Percentiles rank a stretch among this genome's conserved stretches.
phyloP scores from a whole-genome alignment of 2,329 filamentous ascomycete genomes.

The Colletotrichum kahawae region DNA sequence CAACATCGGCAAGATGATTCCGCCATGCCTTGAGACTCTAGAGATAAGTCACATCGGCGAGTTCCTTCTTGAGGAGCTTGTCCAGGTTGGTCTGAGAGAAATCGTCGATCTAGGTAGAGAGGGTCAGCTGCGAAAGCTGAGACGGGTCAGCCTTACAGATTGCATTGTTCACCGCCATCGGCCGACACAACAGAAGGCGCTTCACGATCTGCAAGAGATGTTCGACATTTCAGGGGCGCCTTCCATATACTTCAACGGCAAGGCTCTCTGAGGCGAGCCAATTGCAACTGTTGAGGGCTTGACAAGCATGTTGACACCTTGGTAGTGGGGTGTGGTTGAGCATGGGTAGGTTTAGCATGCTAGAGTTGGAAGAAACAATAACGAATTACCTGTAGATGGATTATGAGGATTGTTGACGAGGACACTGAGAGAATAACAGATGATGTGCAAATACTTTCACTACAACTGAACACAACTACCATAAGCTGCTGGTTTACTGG shows the following conservation, averaged over 20 bases:
- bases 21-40: neutral
- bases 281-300: neutral
- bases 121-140: neutral
- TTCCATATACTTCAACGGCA: neutral
- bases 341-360: neutral
- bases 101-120: neutral
- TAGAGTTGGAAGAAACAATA: neutral
- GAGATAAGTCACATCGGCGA: neutral
- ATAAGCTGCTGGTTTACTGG: neutral
- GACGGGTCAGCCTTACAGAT: neutral
- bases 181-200: neutral
- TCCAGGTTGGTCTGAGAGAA: neutral
- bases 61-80: neutral
- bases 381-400: neutral
- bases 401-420: neutral
- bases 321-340: neutral
- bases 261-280: rapidly evolving
- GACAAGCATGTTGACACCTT: neutral
- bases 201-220: neutral
- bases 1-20: neutral
- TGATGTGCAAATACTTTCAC: neutral
- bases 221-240: neutral
- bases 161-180: neutral
- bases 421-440: neutral
- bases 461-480: neutral